Evolutionary conservation across 352 stramenopile species (phyloP).

Genomic region (Plasmopara viticola): DNA sequence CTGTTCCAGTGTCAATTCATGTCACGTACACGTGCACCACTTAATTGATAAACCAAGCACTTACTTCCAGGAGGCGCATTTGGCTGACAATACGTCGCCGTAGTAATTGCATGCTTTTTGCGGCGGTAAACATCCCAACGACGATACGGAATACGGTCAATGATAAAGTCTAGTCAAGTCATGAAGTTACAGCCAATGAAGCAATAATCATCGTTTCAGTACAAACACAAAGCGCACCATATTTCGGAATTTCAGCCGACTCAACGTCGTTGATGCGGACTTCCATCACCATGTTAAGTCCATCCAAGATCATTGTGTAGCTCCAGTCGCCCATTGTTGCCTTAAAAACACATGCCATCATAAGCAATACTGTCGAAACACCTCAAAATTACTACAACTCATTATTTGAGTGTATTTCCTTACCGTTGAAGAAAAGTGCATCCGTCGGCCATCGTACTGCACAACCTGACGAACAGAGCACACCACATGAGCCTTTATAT

Average conservation of each 20-base stretch:
- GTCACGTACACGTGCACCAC: conserved; percentile 1
- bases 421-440: conserved; percentile 79
- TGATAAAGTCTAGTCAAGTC: conserved; percentile 53
- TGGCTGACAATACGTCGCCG: conserved; percentile 33
- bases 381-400: conserved; percentile 6
- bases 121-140: conserved; percentile 79
- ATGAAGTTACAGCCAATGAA: neutral
- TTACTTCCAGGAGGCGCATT: conserved; percentile 33
- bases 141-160: conserved; percentile 73
- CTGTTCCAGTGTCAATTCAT: conserved; percentile 11
- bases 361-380: neutral
- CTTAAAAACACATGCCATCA: conserved; percentile 21
- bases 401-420: conserved; percentile 5
- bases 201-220: neutral
- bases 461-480: conserved; percentile 34
- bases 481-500: neutral
- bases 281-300: conserved; percentile 69
- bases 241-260: conserved; percentile 71
- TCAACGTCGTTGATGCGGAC: conserved; percentile 84
- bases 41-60: conserved; percentile 6
- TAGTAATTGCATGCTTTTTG: conserved; percentile 45
- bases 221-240: conserved; percentile 35
- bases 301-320: conserved; percentile 74
- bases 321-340: conserved; percentile 68
- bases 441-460: conserved; percentile 72